These are phyloP conservation scores for Wickerhamiella dianesei DNA, from an alignment of 805 yeast genomes.

Conservation along the genomic window DNA sequence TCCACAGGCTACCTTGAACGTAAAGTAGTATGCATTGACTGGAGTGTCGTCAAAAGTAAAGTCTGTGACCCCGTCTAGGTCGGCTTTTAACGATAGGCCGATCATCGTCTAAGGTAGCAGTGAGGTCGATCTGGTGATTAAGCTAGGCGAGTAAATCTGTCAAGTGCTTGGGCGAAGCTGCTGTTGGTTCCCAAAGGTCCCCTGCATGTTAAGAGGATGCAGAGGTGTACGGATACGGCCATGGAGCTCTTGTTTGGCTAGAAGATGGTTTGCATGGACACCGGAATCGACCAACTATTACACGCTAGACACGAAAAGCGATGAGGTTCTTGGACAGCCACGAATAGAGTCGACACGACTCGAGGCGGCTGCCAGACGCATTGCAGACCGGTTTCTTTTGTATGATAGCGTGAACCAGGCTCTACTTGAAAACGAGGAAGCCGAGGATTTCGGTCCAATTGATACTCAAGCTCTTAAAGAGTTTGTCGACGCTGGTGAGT, in stretches of 20 bases:
- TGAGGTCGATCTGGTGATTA: not conserved
- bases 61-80: constrained; percentile 41
- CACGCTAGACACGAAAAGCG: constrained; percentile 6
- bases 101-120: constrained; percentile 18
- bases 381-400: constrained; percentile 23
- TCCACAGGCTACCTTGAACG: constrained; percentile 61
- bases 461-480: constrained; percentile 2
- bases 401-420: constrained; percentile 21
- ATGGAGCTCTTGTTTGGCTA: not conserved
- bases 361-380: constrained; percentile 22
- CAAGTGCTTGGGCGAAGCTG: not conserved
- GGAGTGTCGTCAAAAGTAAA: constrained; percentile 48
- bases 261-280: not conserved
- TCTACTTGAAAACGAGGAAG: constrained; percentile 16
- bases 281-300: constrained; percentile 13
- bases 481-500: constrained; percentile 12
- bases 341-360: constrained; percentile 19
- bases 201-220: not conserved
- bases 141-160: not conserved
- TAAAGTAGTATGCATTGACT: constrained; percentile 54
- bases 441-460: constrained; percentile 1
- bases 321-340: constrained; percentile 19
- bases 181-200: not conserved
- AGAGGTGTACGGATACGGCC: not conserved
- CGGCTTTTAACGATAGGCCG: constrained; percentile 29